A percentile compares a stretch with the other conserved stretches of the same genome.
Conservation (phyloP, 371 early-diverging fungal species). For the Mucor velutinosus region DNA sequence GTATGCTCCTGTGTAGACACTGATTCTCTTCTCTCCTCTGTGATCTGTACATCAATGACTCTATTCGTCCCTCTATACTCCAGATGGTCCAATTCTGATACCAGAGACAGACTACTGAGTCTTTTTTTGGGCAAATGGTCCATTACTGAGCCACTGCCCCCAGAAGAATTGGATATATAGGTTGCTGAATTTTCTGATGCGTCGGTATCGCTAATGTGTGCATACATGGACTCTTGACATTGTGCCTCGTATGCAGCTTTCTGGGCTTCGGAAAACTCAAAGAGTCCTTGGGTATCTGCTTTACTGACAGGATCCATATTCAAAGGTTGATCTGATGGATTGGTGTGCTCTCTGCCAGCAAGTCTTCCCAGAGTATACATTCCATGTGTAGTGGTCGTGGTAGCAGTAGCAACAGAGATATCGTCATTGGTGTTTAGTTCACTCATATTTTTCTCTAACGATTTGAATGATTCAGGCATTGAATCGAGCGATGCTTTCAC, state of each 20-base stretch:
- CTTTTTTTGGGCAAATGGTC: not conserved
- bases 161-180: not conserved
- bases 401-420: not conserved
- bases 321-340: not conserved
- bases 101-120: not conserved
- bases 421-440: not conserved
- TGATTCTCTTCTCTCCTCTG: too few species aligned
- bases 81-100: not conserved
- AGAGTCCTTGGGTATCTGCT: not conserved
- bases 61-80: not conserved
- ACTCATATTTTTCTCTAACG: not conserved
- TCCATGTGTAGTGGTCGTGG: not conserved
- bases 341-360: not conserved
- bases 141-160: not conserved
- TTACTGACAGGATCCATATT: not conserved
- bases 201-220: not conserved
- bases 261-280: not conserved
- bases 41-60: too few species aligned
- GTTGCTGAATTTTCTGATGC: not conserved
- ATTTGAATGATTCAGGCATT: not conserved
- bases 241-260: not conserved
- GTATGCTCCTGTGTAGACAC: too few species aligned
- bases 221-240: not conserved
- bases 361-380: not conserved
- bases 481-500: not conserved